phyloP scores from a whole-genome alignment of 176 grass and related monocot genomes.

The Juncus effusus region DNA sequence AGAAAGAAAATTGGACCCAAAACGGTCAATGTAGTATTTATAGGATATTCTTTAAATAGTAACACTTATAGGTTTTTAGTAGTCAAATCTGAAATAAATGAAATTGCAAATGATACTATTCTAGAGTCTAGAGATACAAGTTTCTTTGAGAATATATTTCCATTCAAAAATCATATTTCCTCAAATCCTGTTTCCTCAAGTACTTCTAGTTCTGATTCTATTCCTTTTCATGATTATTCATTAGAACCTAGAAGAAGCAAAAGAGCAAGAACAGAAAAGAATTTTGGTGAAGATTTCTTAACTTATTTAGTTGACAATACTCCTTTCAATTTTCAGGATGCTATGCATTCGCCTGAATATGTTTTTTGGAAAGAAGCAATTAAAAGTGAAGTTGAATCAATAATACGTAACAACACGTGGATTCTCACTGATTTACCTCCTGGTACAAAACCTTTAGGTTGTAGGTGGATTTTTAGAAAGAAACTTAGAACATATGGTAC shows the following conservation, averaged over 20 bases:
- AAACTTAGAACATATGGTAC: conserved; percentile 17
- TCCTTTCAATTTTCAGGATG: not conserved
- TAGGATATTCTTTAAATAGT: conserved; percentile 7
- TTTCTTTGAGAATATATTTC: too few species aligned
- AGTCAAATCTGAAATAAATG: not conserved
- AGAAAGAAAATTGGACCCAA: not conserved
- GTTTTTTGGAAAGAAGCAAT: not conserved
- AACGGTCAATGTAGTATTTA: not conserved
- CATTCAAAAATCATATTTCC: not conserved
- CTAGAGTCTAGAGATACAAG: too few species aligned
- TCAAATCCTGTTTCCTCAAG: not conserved
- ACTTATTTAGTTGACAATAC: too few species aligned
- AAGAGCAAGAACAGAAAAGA: conserved; percentile 9
- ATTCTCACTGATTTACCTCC: not conserved
- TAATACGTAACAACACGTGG: conserved; percentile 21
- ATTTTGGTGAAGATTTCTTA: conserved; percentile 8
- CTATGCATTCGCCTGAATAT: not conserved
- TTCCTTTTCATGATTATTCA: too few species aligned
- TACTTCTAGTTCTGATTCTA: too few species aligned
- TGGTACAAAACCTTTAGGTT: conserved; percentile 17
- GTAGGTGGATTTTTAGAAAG: conserved; percentile 25
- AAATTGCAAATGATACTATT: not conserved
- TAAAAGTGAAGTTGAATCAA: conserved; percentile 23
- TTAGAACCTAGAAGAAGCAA: conserved; percentile 11
- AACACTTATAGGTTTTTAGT: conserved; percentile 8